phyloP scores from a whole-genome alignment of 768 basidiomycete species.

The Suillus paluster region DNA sequence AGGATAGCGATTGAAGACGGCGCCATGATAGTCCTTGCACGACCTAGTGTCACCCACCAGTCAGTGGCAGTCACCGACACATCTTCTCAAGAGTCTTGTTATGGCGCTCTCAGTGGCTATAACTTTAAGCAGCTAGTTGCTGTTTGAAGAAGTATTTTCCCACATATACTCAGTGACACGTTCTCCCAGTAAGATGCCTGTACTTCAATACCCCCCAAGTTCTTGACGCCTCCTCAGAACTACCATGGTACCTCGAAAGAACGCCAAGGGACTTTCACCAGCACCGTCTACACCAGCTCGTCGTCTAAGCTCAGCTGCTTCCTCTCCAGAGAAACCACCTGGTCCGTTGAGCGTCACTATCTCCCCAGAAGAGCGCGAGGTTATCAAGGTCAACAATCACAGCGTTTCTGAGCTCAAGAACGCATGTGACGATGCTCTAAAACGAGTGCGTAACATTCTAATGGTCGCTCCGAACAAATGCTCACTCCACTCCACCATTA shows the following conservation, averaged over 20 bases:
- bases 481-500: conserved; percentile 7
- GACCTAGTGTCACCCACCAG: no score
- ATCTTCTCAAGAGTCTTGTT: neutral
- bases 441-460: conserved; percentile 61
- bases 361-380: conserved; percentile 50
- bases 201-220: no score
- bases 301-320: conserved; percentile 25
- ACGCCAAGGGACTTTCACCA: conserved; percentile 15
- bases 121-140: neutral
- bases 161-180: neutral
- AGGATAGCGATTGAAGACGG: conserved; percentile 61
- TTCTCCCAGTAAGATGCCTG: no score
- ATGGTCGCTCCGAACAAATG: neutral
- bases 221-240: conserved; percentile 28
- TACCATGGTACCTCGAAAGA: conserved; percentile 27
- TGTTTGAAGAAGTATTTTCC: conserved; percentile 4
- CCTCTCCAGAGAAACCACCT: conserved; percentile 45
- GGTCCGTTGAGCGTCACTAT: conserved; percentile 57
- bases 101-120: neutral
- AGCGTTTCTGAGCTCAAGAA: conserved; percentile 66
- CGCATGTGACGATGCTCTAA: conserved; percentile 86
- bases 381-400: conserved; percentile 64
- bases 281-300: conserved; percentile 23
- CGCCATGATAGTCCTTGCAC: conserved; percentile 18
- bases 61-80: neutral